Evolutionary conservation across 768 basidiomycete species (phyloP).

Genomic region (Psilocybe azurescens): DNA sequence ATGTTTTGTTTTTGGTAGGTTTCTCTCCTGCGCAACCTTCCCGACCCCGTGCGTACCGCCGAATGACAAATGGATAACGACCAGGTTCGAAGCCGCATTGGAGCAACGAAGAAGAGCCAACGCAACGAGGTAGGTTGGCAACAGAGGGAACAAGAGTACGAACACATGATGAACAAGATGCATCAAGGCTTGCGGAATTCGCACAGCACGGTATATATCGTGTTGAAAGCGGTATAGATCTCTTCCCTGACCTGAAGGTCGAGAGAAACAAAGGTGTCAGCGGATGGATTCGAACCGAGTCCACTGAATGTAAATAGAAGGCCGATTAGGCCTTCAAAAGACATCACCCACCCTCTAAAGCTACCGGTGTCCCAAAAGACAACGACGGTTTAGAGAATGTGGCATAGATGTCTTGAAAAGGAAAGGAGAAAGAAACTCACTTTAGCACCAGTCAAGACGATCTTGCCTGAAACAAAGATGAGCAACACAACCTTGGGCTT

Average conservation of each 20-base stretch:
- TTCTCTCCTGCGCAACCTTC: slow-evolving; percentile 26
- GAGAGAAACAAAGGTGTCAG: slow-evolving; percentile 49
- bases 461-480: slow-evolving; percentile 99
- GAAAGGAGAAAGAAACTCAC: slow-evolving; percentile 51
- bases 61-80: slow-evolving; percentile 13
- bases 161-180: slow-evolving; percentile 20
- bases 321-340: slow-evolving; percentile 16
- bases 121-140: slow-evolving; percentile 25
- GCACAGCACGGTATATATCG: slow-evolving; percentile 97
- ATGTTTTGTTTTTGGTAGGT: slow-evolving; percentile 22
- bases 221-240: slow-evolving; percentile 99
- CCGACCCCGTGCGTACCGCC: slow-evolving; percentile 24
- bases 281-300: slow-evolving; percentile 50
- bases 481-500: slow-evolving; percentile 98
- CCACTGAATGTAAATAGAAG: slow-evolving; percentile 38
- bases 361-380: slow-evolving; percentile 16
- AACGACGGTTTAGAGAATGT: slow-evolving; percentile 6
- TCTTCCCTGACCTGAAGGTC: slow-evolving; percentile 89
- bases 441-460: slow-evolving; percentile 98
- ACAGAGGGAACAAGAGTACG: slow-evolving; percentile 15
- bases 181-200: slow-evolving; percentile 88
- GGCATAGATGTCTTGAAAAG: slow-evolving; percentile 27
- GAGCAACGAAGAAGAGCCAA: slow-evolving; percentile 15
- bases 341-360: slow-evolving; percentile 24
- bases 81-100: slow-evolving; percentile 14